Conservation (phyloP, 306 rosid species). For the Quercus cerris region DNA sequence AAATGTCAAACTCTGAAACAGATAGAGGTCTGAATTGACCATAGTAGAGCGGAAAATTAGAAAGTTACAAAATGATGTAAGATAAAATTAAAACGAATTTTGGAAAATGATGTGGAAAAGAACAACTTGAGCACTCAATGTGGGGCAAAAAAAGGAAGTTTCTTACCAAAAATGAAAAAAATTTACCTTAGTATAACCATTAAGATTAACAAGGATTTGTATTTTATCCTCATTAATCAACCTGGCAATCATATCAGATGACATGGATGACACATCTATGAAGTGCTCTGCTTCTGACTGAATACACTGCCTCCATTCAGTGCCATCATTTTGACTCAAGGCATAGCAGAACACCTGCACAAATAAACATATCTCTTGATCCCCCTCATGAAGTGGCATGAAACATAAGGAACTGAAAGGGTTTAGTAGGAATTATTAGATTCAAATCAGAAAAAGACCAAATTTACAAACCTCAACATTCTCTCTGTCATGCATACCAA, state of each 20-base stretch:
- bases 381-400: too few species aligned
- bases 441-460: not conserved
- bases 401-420: not conserved
- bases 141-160: not conserved
- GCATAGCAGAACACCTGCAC: constrained; percentile 94
- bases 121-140: not conserved
- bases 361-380: not conserved
- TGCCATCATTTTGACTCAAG: constrained; percentile 89
- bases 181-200: constrained; percentile 94
- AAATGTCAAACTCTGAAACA: not conserved
- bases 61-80: not conserved
- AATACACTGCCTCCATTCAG: constrained; percentile 92
- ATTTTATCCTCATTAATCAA: constrained; percentile 81
- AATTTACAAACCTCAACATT: constrained; percentile 69
- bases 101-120: not conserved
- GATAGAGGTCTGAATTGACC: not conserved
- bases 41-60: not conserved
- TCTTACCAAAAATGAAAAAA: not conserved
- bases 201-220: constrained; percentile 85
- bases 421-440: not conserved
- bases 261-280: constrained; percentile 81
- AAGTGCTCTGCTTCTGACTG: constrained; percentile 94
- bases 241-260: constrained; percentile 90
- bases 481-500: constrained; percentile 86
- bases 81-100: not conserved